These are phyloP conservation scores for Talaromyces verruculosus DNA, from an alignment of 2,329 filamentous ascomycete species.

Conservation along the genomic window DNA sequence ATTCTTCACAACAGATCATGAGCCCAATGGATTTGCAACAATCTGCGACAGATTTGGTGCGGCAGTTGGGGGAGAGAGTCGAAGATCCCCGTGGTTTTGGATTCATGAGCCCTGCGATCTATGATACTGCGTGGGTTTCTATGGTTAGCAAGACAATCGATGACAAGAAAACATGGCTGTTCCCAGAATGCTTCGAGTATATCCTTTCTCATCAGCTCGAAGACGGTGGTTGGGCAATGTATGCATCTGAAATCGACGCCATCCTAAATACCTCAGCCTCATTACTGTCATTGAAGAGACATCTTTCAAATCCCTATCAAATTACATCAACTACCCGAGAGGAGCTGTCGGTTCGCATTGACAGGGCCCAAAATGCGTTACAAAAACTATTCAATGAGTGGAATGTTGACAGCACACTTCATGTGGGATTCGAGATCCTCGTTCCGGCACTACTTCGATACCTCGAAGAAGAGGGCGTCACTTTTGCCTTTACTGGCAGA, in stretches of 20 bases:
- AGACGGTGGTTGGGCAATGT: conserved; percentile 31
- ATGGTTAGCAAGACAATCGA: conserved; percentile 23
- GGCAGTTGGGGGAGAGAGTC: conserved; percentile 2
- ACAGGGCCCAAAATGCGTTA: conserved; percentile 26
- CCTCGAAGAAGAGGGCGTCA: conserved; percentile 30
- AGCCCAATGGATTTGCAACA: conserved; percentile 7
- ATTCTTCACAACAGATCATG: not conserved
- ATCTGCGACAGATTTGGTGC: conserved; percentile 1
- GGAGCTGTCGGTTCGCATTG: conserved; percentile 24
- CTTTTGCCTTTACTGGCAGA: conserved; percentile 31
- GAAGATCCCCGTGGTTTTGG: conserved; percentile 14
- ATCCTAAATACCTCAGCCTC: conserved; percentile 39
- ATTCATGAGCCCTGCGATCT: conserved; percentile 22
- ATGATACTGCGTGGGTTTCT: conserved; percentile 40
- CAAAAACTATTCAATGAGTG: conserved; percentile 28
- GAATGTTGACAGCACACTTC: conserved; percentile 31
- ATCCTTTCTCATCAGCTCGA: conserved; percentile 30
- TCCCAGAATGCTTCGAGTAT: conserved; percentile 36
- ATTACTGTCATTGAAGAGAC: conserved; percentile 32
- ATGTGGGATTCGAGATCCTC: conserved; percentile 41
- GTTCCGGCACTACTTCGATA: conserved; percentile 34
- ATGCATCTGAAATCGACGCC: conserved; percentile 32
- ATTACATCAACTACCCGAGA: conserved; percentile 15
- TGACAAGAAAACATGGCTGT: conserved; percentile 29
- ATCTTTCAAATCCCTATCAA: conserved; percentile 25